These are phyloP conservation scores for Talaromyces atroroseus DNA, from an alignment of 2,329 filamentous ascomycete genomes.

Conservation along the genomic window DNA sequence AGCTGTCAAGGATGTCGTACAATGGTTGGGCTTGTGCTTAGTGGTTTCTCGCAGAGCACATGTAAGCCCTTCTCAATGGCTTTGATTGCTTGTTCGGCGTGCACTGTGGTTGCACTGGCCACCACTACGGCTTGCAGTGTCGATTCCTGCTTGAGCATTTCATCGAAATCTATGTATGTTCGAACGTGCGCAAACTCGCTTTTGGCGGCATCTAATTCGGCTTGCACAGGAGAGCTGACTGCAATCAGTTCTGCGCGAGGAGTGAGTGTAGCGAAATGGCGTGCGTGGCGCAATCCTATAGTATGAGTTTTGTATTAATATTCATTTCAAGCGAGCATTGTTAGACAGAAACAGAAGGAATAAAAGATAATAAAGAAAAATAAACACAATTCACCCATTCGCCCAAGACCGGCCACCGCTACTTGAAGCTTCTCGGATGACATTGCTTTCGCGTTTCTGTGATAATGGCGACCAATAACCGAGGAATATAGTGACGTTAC, in stretches of 20 bases:
- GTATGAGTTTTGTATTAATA: background rate
- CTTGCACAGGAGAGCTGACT: constrained; percentile 31
- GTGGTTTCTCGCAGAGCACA: constrained; percentile 46
- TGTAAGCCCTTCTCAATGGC: constrained; percentile 46
- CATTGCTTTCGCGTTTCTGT: background rate
- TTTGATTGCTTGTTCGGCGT: constrained; percentile 47
- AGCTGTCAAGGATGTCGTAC: constrained; percentile 30
- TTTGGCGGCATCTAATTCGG: constrained; percentile 40
- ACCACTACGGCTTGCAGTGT: constrained; percentile 46
- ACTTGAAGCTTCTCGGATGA: constrained; percentile 11
- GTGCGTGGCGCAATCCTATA: constrained; percentile 26
- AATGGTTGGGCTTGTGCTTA: constrained; percentile 48
- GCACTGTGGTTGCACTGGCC: constrained; percentile 45
- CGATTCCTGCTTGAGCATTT: constrained; percentile 46
- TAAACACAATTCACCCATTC: constrained; percentile 19
- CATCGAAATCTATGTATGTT: constrained; percentile 44
- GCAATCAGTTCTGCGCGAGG: constrained; percentile 37
- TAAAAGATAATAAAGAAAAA: background rate
- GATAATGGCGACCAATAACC: too few species aligned
- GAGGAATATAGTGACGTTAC: too few species aligned
- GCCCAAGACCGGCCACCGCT: constrained; percentile 10
- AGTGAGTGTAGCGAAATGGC: constrained; percentile 32
- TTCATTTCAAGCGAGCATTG: too few species aligned
- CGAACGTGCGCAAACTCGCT: constrained; percentile 42
- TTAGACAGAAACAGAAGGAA: background rate